A percentile compares a stretch with the other conserved stretches of the same genome.
Conservation (phyloP, 2,329 filamentous ascomycete species). For the Grosmannia clavigera region DNA sequence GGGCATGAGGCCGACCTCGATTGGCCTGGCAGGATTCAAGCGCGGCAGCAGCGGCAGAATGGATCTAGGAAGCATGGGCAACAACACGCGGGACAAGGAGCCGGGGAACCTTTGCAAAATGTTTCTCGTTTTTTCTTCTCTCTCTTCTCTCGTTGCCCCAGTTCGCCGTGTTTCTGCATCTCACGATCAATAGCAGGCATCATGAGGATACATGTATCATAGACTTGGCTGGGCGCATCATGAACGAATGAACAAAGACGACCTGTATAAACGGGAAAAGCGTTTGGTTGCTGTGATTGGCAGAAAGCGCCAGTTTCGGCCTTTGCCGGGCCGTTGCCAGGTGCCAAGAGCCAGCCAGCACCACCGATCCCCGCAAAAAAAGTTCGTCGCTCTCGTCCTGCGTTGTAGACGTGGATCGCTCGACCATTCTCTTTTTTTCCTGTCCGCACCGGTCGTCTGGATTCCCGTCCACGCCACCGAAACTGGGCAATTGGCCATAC, state of each 20-base stretch:
- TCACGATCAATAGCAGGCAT: background rate
- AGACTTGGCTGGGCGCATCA: slow-evolving; percentile 1
- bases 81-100: background rate
- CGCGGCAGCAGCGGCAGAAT: background rate
- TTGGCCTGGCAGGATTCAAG: background rate
- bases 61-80: background rate
- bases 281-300: background rate
- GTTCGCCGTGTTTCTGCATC: background rate
- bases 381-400: background rate
- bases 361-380: background rate
- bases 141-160: background rate
- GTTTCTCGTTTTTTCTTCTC: too few relatives aligned
- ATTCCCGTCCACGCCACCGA: background rate
- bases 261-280: too few relatives aligned
- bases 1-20: slow-evolving; percentile 20
- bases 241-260: background rate
- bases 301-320: background rate
- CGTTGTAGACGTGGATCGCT: background rate
- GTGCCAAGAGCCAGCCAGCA: background rate
- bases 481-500: slow-evolving; percentile 1
- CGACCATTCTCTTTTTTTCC: background rate
- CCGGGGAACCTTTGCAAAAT: background rate
- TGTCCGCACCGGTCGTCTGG: background rate
- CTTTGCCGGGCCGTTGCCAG: slow-evolving; percentile 6
- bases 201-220: background rate